Base-by-base conservation (phyloP, 2,329 filamentous ascomycete species). In the Colletotrichum chrysophilum region DNA sequence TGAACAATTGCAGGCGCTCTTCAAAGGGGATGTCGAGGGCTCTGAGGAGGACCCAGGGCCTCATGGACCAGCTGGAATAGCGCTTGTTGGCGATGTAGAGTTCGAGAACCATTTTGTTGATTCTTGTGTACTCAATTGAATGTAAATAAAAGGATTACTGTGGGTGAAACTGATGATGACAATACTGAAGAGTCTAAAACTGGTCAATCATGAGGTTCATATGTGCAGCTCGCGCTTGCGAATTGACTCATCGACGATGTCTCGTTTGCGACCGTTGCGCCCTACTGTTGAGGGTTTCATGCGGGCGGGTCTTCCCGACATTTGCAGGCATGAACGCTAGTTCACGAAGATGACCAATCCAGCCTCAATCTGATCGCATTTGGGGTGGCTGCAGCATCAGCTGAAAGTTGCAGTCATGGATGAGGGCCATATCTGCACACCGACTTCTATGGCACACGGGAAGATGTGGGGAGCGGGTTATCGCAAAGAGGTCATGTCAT, bases 11-110 rank as follows among this genome's bases (percentile, higher is more conserved):
- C 43, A 87, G 80, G 55, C 83, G 79, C 74, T 88, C 84, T 9
- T 82, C 81, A 70, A 88, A 88, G 52, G 87, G 85, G 61, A 89
- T 84, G 60, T 79, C 71, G 78, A 88, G 84, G 69, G 84, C 82
- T 64, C 83, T 85, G 76, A 89, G 81, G 30, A 89, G 82, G 10
- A 89, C 83, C 86, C 86, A 87, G 4, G 85, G 84, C 48, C 86
- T 83, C 82, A 88, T 84, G 65, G 86, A 87, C 86, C 86, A 88
- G 24, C 85, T 87, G 3, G 85, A 86, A 80, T 87, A 87, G 76
- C 86, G 86, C 69, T 87, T 87, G 78, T 86, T 86, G 32, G 82
- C 85, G 77, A 88, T 86, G 79, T 83, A 85, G 70, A 88, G 85
- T 16, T 82, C 80, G 78, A 84, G 85, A 56, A 80, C 76, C 85